Base-by-base conservation (phyloP, 2,329 filamentous ascomycete genomes). In the Microdochium nivale region DNA sequence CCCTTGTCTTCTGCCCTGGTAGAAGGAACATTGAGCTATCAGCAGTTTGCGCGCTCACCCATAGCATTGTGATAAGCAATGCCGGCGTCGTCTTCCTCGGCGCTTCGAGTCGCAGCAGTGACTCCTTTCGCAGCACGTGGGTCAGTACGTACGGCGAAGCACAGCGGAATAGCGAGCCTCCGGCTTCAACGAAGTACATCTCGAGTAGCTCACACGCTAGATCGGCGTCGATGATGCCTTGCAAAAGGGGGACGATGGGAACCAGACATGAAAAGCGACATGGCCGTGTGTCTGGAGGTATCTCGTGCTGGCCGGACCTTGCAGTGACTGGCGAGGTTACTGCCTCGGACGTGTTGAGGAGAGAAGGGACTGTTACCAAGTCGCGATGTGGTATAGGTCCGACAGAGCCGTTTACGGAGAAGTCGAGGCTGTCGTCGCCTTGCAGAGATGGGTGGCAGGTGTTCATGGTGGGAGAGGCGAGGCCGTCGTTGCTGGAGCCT, bases 21-120 rank as follows among this genome's bases (percentile, higher is more conserved):
- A 44, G 40, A 5, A 44, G 19, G 40, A 44, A 44, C 14, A 44
- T 13, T 13, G 40, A 44, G 40, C 40, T 44, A 7, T 44, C 40
- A 3, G 40, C 40, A 5, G 40, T 44, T 19, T 44, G 40, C 40
- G 40, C 40, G 40, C 40, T 44, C 49, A 95, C 87, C 90, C 90
- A 96, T n/a, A 96, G 79, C 81, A 96, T 96, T 67, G 90, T 95
- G 40, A 91, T 88, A 24, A 96, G 76, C 27, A 96, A 75, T 2
- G 90, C 90, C 37, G 91, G 90, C 60, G 87, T 91, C 64, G 90
- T 96, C 52, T 78, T 77, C 54, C 91, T 80, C 32, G 91, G 90
- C 61, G 86, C 89, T 51, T 81, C 87, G 7, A 83, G 84, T 62
- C 95, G 87, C 33, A 96, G 75, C 67, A 96, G 90, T 1, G 90